Evolutionary conservation across 768 basidiomycete species (phyloP).

Genomic region (Tulasnella sp.): DNA sequence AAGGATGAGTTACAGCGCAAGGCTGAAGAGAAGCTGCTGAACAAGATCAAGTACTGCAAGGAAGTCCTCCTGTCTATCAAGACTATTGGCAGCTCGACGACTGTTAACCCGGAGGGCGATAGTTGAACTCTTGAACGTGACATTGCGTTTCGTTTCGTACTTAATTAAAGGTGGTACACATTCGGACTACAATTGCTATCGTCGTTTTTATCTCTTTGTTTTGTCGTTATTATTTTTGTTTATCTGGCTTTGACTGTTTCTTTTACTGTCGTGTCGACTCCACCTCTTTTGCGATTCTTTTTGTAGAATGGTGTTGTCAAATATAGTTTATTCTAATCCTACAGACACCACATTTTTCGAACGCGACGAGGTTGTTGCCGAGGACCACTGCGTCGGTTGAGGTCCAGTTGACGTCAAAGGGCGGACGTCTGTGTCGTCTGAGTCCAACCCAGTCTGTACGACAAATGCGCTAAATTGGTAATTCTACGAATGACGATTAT

Average conservation of each 20-base stretch:
- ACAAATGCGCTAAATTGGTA: too few species aligned
- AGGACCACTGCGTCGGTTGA: neutral
- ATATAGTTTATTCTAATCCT: neutral
- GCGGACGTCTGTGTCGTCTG: too few species aligned
- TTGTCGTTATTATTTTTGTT: neutral
- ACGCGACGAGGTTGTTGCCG: too few species aligned
- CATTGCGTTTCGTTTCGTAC: neutral
- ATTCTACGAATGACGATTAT: too few species aligned
- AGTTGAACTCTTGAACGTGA: neutral
- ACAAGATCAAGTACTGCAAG: slow-evolving; percentile 78
- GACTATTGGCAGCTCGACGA: slow-evolving; percentile 5
- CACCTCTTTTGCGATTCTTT: neutral
- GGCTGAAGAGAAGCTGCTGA: slow-evolving; percentile 51
- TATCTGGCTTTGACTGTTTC: neutral
- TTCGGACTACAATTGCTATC: neutral
- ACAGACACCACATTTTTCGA: too few species aligned
- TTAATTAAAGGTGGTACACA: neutral
- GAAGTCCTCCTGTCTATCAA: slow-evolving; percentile 29
- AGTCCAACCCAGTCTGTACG: too few species aligned
- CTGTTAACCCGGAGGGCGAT: neutral
- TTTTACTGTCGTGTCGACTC: neutral
- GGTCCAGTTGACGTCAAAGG: too few species aligned
- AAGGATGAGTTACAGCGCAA: slow-evolving; percentile 48
- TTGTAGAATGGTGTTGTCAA: neutral
- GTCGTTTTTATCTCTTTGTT: neutral